Percentiles rank a stretch among this genome's conserved stretches.
phyloP scores from a whole-genome alignment of 2,329 filamentous ascomycete species.

The Fusarium sp. region DNA sequence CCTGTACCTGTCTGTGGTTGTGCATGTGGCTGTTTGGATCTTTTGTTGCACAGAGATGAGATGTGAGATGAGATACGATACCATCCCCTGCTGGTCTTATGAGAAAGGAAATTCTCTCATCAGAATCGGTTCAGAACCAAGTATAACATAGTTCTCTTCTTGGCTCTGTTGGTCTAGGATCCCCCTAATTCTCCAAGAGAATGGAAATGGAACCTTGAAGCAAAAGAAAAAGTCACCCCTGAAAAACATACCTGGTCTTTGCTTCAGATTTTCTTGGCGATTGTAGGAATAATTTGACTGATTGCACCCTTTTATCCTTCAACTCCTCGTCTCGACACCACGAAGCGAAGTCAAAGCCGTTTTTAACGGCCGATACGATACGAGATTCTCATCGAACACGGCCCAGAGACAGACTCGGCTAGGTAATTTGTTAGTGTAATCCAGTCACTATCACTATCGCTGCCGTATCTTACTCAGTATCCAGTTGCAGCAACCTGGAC shows the following conservation, averaged over 20 bases:
- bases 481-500: constrained; percentile 7
- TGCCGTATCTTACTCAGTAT: constrained; percentile 25
- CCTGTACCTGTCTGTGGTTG: not conserved
- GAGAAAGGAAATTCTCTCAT: constrained; percentile 1
- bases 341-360: not conserved
- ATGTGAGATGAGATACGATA: constrained; percentile 7
- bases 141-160: constrained; percentile 16
- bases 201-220: not conserved
- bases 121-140: constrained; percentile 5
- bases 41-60: constrained; percentile 29
- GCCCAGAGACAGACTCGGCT: constrained; percentile 13
- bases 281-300: constrained; percentile 2
- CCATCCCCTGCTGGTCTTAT: not conserved
- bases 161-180: not conserved
- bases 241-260: constrained; percentile 7
- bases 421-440: constrained; percentile 15
- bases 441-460: not conserved
- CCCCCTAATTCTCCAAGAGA: constrained; percentile 15
- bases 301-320: constrained; percentile 1
- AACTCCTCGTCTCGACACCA: constrained; percentile 4
- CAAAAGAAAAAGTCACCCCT: constrained; percentile 1
- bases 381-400: constrained; percentile 1
- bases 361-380: constrained; percentile 1
- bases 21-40: not conserved
- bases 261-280: not conserved